Conservation (phyloP, 2,329 filamentous ascomycete species). For the Emergomyces africanus region DNA sequence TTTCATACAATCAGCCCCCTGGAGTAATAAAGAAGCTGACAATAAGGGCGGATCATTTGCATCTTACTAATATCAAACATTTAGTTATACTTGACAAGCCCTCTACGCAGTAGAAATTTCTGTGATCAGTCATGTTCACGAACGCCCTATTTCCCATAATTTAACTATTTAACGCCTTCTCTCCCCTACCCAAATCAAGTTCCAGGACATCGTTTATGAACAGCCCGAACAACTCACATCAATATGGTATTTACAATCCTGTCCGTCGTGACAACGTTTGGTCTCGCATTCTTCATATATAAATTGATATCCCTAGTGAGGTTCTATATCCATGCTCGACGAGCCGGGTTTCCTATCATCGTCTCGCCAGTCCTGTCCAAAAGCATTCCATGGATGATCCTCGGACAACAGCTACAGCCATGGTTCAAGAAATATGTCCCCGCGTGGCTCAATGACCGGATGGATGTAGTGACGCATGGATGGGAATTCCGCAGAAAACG, state of each 20-base stretch:
- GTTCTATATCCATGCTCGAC: constrained; percentile 17
- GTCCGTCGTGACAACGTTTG: background rate
- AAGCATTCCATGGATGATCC: constrained; percentile 18
- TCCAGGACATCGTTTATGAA: too few relatives aligned
- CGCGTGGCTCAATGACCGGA: constrained; percentile 11
- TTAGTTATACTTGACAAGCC: too few relatives aligned
- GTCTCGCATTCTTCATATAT: constrained; percentile 3
- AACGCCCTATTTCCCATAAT: too few relatives aligned
- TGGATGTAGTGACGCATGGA: constrained; percentile 18
- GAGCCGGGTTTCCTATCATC: constrained; percentile 16
- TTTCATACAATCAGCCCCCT: too few relatives aligned
- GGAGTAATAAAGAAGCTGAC: too few relatives aligned
- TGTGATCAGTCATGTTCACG: too few relatives aligned
- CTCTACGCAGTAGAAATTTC: too few relatives aligned
- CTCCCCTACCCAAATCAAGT: too few relatives aligned
- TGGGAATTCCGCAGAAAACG: constrained; percentile 23
- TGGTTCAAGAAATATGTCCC: constrained; percentile 17
- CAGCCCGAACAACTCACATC: too few relatives aligned
- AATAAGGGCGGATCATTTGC: too few relatives aligned
- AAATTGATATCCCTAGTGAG: constrained; percentile 4
- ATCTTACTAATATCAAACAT: too few relatives aligned
- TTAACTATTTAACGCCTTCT: too few relatives aligned
- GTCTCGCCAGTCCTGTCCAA: constrained; percentile 14
- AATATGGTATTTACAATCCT: background rate
- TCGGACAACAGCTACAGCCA: constrained; percentile 13